Evolutionary conservation across 805 yeast species (phyloP).

Genomic region (Suhomyces vadensis): DNA sequence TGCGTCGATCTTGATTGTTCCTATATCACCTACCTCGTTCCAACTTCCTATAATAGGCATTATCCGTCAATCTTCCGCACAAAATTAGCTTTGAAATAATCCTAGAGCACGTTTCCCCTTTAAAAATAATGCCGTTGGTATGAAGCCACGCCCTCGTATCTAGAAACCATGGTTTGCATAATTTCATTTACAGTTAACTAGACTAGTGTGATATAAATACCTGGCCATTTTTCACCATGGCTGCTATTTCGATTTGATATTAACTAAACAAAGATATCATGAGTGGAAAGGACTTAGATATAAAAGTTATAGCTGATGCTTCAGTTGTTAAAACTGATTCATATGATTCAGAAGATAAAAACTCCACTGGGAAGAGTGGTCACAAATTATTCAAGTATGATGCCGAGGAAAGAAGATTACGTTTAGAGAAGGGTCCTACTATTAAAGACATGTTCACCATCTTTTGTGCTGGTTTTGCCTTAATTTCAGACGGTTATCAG

Average conservation of each 20-base stretch:
- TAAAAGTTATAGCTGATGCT: background rate
- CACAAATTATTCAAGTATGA: constrained; percentile 31
- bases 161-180: background rate
- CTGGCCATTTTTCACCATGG: background rate
- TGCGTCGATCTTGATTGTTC: no score
- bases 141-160: background rate
- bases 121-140: background rate
- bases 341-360: background rate
- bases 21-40: no score
- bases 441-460: constrained; percentile 44
- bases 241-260: background rate
- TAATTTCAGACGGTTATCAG: constrained; percentile 77
- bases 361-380: background rate
- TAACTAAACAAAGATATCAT: background rate
- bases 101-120: background rate
- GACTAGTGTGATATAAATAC: constrained; percentile 2
- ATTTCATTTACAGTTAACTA: background rate
- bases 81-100: background rate
- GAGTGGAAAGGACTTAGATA: background rate
- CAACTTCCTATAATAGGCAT: background rate
- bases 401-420: constrained; percentile 28
- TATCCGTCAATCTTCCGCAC: background rate
- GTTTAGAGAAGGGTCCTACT: constrained; percentile 28
- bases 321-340: constrained; percentile 3
- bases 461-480: constrained; percentile 70